These are phyloP conservation scores for Noccaea bulbosa DNA, from an alignment of 345 rosid genomes.

Conservation along the genomic window DNA sequence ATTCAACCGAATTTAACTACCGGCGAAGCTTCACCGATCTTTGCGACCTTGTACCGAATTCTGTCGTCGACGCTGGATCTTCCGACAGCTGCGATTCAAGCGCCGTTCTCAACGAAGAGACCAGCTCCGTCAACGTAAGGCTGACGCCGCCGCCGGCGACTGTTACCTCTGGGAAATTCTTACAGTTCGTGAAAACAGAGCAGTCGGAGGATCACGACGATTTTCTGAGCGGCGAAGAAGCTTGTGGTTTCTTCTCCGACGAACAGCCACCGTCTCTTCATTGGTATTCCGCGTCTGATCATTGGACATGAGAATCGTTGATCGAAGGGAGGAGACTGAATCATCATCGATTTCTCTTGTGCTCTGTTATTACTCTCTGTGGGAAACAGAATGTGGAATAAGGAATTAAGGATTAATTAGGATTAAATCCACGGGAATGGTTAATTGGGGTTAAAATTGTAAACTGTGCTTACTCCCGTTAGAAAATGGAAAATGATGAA, in stretches of 20 bases:
- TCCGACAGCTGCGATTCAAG: conserved; percentile 84
- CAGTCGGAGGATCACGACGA: conserved; percentile 57
- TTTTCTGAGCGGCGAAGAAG: conserved; percentile 76
- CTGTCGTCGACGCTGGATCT: conserved; percentile 57
- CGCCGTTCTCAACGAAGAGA: conserved; percentile 74
- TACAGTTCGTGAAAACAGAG: conserved; percentile 76
- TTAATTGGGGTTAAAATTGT: conserved; percentile 10
- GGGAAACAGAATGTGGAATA: conserved; percentile 21
- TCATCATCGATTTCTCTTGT: background rate
- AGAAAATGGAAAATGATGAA: conserved; percentile 5
- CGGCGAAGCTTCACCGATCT: conserved; percentile 56
- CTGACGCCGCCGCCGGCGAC: conserved; percentile 42
- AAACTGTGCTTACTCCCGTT: conserved; percentile 7
- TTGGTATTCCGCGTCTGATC: conserved; percentile 62
- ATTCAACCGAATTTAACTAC: conserved; percentile 50
- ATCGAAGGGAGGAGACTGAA: background rate
- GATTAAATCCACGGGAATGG: background rate
- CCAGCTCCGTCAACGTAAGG: conserved; percentile 56
- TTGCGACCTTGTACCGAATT: conserved; percentile 49
- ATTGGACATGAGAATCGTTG: conserved; percentile 35
- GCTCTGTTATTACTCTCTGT: conserved; percentile 20
- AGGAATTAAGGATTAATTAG: conserved; percentile 10
- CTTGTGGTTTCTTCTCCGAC: conserved; percentile 85
- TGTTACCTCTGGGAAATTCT: conserved; percentile 34
- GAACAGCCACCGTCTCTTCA: conserved; percentile 83